A percentile compares a stretch with the other conserved stretches of the same genome.
These are phyloP conservation scores for Cytospora paraplurivora DNA, from an alignment of 2,329 filamentous ascomycete species.

Conservation along the genomic window DNA sequence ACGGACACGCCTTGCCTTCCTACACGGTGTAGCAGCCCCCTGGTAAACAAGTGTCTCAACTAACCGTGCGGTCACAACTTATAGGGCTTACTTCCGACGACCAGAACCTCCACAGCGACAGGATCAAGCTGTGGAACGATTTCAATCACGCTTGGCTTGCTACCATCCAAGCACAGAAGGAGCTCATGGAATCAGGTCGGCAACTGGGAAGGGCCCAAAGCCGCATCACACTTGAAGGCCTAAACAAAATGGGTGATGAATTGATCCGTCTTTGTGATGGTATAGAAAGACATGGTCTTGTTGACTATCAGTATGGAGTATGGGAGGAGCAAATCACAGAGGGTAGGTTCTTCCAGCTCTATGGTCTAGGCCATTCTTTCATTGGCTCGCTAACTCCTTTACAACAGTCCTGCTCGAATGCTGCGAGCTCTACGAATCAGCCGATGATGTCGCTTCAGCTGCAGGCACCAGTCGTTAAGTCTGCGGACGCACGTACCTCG, in stretches of 20 bases:
- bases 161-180: slow-evolving; percentile 80
- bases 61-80: background rate
- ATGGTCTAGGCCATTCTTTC: background rate
- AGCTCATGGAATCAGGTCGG: slow-evolving; percentile 65
- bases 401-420: slow-evolving; percentile 42
- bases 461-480: slow-evolving; percentile 10
- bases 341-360: slow-evolving; percentile 56
- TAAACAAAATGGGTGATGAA: slow-evolving; percentile 81
- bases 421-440: slow-evolving; percentile 22
- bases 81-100: slow-evolving; percentile 85
- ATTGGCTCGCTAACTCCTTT: slow-evolving; percentile 14
- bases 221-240: slow-evolving; percentile 66
- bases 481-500: slow-evolving; percentile 7
- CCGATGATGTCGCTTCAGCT: slow-evolving; percentile 12
- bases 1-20: background rate
- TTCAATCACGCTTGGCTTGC: slow-evolving; percentile 93
- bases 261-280: slow-evolving; percentile 81
- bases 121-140: slow-evolving; percentile 86
- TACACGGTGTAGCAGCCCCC: background rate
- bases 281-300: slow-evolving; percentile 87
- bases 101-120: slow-evolving; percentile 70
- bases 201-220: slow-evolving; percentile 60
- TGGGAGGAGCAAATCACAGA: slow-evolving; percentile 91
- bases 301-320: slow-evolving; percentile 96
- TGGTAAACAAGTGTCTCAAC: background rate